Evolutionary conservation across 2,329 filamentous ascomycete species (phyloP), one percentile per base, ranked within the genome.

Genomic region (Pestalotiopsis sp.): DNA sequence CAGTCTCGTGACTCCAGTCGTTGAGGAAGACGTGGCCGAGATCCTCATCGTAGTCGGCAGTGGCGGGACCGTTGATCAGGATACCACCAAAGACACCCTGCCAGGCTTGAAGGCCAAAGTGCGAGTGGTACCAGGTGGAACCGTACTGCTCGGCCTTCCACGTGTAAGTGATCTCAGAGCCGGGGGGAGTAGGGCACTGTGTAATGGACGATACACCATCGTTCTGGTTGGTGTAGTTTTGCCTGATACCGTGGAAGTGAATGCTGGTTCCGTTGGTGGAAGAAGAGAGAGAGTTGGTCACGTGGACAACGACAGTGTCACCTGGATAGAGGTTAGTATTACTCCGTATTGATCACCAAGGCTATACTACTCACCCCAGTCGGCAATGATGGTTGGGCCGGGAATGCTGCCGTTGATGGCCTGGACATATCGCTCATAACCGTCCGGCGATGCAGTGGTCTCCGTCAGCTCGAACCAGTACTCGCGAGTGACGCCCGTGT

Each of bases 181-280:
- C 86, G 0, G 86, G 84, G 0, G 86, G 79, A 26, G 84, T 79
- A 0, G 85, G 84, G 67, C 85, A 87, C 70, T 86, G 81, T 0
- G 82, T 86, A 22, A 86, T 76, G 5, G 77, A 78, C 0, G 75
- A 78, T 3, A 89, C 87, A 66, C 89, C 89, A 71, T 91, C 89
- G 66, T 85, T 80, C 67, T 85, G 79, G 71, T 84, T 86, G 62
- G 81, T 86, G 73, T 83, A 79, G 69, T 83, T 80, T 73, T 91
- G 87, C 4, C 86, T 83, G 44, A 91, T 79, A 22, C 88, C 89
- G 72, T 91, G 89, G 78, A 84, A 91, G 73, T 91, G 89, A 24
- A 91, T 85, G 7, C 82, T 82, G 9, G 88, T 90, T 39, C 88
- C 88, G 69, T 91, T 91, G 69, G 82, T 66, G 13, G 56, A 62